Evolutionary conservation across 83 land plant genomes (phyloP), one percentile per base, ranked within the genome.

Genomic region (Diphasiastrum complanatum): DNA sequence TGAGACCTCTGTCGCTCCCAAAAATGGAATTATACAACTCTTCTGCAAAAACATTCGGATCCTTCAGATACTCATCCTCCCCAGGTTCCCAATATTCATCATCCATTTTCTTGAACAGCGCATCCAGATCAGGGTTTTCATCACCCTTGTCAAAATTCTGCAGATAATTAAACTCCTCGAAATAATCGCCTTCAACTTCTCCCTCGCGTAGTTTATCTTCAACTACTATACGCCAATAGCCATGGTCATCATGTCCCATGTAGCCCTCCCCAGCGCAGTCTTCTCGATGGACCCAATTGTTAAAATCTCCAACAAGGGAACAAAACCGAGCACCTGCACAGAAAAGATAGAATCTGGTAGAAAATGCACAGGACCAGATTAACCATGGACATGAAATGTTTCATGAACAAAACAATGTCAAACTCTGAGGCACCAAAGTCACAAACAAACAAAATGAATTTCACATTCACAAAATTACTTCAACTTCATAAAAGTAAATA

Each of bases 11-110:
- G 27, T 82, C 58, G 49, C 75, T 74, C 47, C 85, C 95, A 74
- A 81, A 87, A 10, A 85, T 47, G 63, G 77, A 77, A 10, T 67
- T 67, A 33, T 29, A 58, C 14, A 56, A 34, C 25, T 56, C 70
- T 6, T 45, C 50, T 5, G 79, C 76, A 31, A 79, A 74, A 2
- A 64, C 34, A 54, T 76, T 79, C 49, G 65, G 69, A 46, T 69
- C 61, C 16, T 76, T 75, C 26, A 83, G 46, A 50, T 55, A 81
- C 26, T 78, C 64, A 45, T 75, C 79, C 62, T 93, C 99, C 25
- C 88, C 99, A 62, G 91, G 99, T 47, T 93, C 99, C 96, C 96
- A 93, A 46, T 93, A 93, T 47, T 93, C 99, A 62, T 89, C 85
- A 71, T 93, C 67, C 34, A 79, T 70, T 65, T 51, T 73, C 60